These are phyloP conservation scores for Platanthera guangdongensis DNA, from an alignment of 106 monocot species.

Conservation along the genomic window DNA sequence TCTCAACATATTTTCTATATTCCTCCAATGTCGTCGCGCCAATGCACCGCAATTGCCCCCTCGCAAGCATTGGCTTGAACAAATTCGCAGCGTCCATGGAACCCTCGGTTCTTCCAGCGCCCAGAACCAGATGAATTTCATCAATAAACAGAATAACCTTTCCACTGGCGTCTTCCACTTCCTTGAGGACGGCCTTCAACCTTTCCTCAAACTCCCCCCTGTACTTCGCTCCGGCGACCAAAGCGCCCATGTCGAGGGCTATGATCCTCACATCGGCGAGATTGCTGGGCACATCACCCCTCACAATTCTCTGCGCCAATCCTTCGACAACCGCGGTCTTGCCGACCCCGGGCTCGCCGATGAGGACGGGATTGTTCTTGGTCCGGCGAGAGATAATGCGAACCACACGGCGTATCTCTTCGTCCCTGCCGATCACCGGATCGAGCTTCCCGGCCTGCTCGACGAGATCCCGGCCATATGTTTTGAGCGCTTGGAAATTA, in stretches of 20 bases:
- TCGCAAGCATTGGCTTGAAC: conserved; percentile 66
- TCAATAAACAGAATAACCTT: conserved; percentile 72
- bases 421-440: conserved; percentile 60
- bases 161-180: conserved; percentile 57
- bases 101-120: conserved; percentile 52
- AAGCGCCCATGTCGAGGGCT: conserved; percentile 54
- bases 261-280: conserved; percentile 49
- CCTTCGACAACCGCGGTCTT: conserved; percentile 73
- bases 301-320: conserved; percentile 55
- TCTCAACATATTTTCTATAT: conserved; percentile 65
- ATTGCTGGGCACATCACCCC: conserved; percentile 58
- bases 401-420: conserved; percentile 45
- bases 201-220: conserved; percentile 62
- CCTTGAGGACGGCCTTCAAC: conserved; percentile 58
- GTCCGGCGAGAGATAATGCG: conserved; percentile 47
- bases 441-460: conserved; percentile 64
- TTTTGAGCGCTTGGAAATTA: conserved; percentile 53
- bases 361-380: conserved; percentile 65
- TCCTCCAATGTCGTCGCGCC: conserved; percentile 66
- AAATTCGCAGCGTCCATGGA: conserved; percentile 60
- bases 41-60: conserved; percentile 54
- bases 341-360: conserved; percentile 76
- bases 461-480: conserved; percentile 51
- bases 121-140: conserved; percentile 67
- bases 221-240: conserved; percentile 59